Evolutionary conservation across 495 filamentous ascomycete species (phyloP), one percentile per base, ranked within the genome.

Genomic region (Neurospora intermedia): DNA sequence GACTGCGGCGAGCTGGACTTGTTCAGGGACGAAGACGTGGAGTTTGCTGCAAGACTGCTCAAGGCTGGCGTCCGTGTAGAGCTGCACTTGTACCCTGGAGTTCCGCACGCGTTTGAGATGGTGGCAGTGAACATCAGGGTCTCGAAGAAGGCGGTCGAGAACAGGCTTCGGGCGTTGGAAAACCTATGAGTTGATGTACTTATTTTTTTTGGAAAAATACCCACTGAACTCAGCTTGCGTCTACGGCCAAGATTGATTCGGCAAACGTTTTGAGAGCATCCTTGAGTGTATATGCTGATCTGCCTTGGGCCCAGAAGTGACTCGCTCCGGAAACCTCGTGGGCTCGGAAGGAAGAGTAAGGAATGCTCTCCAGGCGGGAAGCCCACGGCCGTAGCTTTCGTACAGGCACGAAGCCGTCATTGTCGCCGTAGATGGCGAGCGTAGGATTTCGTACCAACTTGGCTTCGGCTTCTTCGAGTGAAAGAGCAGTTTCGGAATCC

Each of bases 251-350:
- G 6, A 77, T 27, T 16, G 54, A 77, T 5, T 72, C 62, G 16
- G 72, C 77, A 70, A 78, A 82, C 4, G 73, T 69, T 1, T 59
- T 66, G 54, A 82, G 73, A 46, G 78, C 82, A 77, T 85, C 75
- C 16, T 72, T 40, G 41, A 94, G 82, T 74, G 85, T 82, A 46
- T 77, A 74, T 76, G 87, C 82, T n/a, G 86, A 89, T 6, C 88
- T 89, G 6, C 85, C 77, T 76, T 95, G 91, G 31, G 83, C 79
- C 93, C 94, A 97, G 77, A 97, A 97, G 81, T 97, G 94, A 4
- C 91, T 93, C 10, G 91, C 94, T 6, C 87, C 88, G 23, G 81
- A 79, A 62, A 97, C 85, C 76, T 92, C 89, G 40, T 85, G 82
- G 71, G 81, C 84, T 7, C 80, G 78, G 72, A 91, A 91, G 69